Percentiles rank a stretch among this genome's conserved stretches.
Evolutionary conservation across 345 rosid species (phyloP).

Genomic region (Turritis glabra): DNA sequence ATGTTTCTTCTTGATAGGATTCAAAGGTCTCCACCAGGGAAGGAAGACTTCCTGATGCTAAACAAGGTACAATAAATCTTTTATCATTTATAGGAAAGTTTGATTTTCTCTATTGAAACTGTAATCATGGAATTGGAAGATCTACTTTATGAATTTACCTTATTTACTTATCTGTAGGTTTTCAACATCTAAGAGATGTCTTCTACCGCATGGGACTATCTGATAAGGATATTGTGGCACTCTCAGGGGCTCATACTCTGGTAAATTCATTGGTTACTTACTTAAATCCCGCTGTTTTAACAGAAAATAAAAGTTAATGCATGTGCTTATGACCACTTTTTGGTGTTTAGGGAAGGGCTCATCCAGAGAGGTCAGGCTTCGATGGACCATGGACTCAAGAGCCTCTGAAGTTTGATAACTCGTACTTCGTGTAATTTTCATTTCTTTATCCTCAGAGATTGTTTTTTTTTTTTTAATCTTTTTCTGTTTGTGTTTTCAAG

Average conservation of each 20-base stretch:
- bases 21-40: slow-evolving; percentile 67
- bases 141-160: background rate
- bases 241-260: slow-evolving; percentile 43
- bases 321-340: slow-evolving; percentile 18
- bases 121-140: background rate
- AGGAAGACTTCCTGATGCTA: slow-evolving; percentile 95
- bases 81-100: background rate
- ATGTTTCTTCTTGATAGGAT: slow-evolving; percentile 52
- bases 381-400: slow-evolving; percentile 98
- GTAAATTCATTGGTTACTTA: slow-evolving; percentile 54
- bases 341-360: slow-evolving; percentile 76
- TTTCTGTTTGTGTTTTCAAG: background rate
- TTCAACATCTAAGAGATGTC: slow-evolving; percentile 72
- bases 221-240: slow-evolving; percentile 86
- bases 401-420: slow-evolving; percentile 90
- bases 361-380: slow-evolving; percentile 90
- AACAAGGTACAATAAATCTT: slow-evolving; percentile 49
- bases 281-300: slow-evolving; percentile 44
- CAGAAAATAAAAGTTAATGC: background rate
- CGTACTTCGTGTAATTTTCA: slow-evolving; percentile 80
- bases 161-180: slow-evolving; percentile 46
- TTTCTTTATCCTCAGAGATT: background rate
- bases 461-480: background rate
- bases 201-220: slow-evolving; percentile 89
- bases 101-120: background rate